Evolutionary conservation across 2,329 filamentous ascomycete species (phyloP).

Genomic region (Ceratocystiopsis minuta): DNA sequence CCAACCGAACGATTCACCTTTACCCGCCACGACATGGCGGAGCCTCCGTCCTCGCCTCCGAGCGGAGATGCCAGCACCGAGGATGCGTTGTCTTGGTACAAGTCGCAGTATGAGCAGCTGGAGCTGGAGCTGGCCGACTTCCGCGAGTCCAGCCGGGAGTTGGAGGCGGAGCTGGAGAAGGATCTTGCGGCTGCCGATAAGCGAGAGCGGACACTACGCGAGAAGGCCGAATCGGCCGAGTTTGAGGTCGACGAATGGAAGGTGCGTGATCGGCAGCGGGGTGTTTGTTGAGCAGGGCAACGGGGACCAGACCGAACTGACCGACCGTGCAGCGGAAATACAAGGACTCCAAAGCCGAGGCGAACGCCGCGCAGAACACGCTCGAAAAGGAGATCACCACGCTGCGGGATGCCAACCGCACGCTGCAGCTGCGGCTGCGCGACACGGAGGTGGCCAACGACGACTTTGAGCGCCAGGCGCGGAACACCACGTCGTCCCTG

Average conservation of each 20-base stretch:
- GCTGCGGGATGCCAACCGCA: constrained; percentile 67
- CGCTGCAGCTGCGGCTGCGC: constrained; percentile 64
- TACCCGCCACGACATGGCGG: constrained; percentile 28
- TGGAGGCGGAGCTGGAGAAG: constrained; percentile 88
- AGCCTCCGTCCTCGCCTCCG: constrained; percentile 45
- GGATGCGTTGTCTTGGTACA: constrained; percentile 85
- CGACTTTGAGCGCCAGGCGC: constrained; percentile 90
- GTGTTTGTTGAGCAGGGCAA: not conserved
- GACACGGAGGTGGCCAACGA: constrained; percentile 98
- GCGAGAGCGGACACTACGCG: constrained; percentile 66
- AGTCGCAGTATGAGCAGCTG: constrained; percentile 82
- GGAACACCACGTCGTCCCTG: constrained; percentile 86
- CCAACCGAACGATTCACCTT: not conserved
- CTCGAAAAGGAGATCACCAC: constrained; percentile 93
- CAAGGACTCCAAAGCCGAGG: constrained; percentile 83
- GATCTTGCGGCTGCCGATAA: constrained; percentile 93
- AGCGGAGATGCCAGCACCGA: constrained; percentile 37
- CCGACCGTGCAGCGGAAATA: constrained; percentile 56
- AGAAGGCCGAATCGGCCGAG: constrained; percentile 66
- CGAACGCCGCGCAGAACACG: constrained; percentile 62
- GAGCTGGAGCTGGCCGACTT: constrained; percentile 88
- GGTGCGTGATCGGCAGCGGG: constrained; percentile 32
- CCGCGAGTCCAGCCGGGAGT: constrained; percentile 78
- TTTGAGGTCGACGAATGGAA: constrained; percentile 99
- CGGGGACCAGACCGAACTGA: constrained; percentile 6